phyloP scores from a whole-genome alignment of 192 early-diverging fungal species.

The Linnemannia zychae region DNA sequence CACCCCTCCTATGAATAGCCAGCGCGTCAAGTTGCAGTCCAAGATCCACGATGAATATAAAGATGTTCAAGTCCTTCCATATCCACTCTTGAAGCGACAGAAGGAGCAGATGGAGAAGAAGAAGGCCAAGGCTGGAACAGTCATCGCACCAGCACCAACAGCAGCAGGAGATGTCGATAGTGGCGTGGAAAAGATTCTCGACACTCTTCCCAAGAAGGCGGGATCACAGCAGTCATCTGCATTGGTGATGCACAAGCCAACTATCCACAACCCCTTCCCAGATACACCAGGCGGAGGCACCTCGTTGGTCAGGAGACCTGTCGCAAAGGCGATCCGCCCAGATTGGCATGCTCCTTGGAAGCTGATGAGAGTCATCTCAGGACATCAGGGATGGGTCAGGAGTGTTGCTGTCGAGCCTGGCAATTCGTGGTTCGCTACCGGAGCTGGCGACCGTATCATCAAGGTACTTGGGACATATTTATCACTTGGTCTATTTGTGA shows the following conservation, averaged over 20 bases:
- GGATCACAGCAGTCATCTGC: constrained; percentile 27
- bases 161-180: constrained; percentile 49
- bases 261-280: constrained; percentile 58
- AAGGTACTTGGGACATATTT: constrained; percentile 71
- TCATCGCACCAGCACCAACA: constrained; percentile 21
- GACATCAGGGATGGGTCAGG: constrained; percentile 98
- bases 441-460: constrained; percentile 97
- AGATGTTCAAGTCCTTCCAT: constrained; percentile 71
- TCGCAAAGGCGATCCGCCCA: constrained; percentile 71
- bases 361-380: constrained; percentile 96
- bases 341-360: constrained; percentile 99
- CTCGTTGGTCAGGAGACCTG: constrained; percentile 67
- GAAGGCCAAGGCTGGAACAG: constrained; percentile 45
- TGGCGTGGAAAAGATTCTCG: constrained; percentile 61
- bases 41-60: constrained; percentile 86
- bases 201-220: constrained; percentile 58
- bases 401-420: constrained; percentile 92
- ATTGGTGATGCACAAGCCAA: constrained; percentile 55
- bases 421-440: constrained; percentile 99
- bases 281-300: constrained; percentile 59
- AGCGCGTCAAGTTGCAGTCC: constrained; percentile 75
- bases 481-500: neutral
- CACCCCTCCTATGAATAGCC: constrained; percentile 44
- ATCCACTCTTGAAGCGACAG: constrained; percentile 67
- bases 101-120: constrained; percentile 62